Evolutionary conservation across 1,284 basidiomycete species (phyloP), one percentile per base, ranked within the genome.

Genomic region (Fomitopsis betulina): DNA sequence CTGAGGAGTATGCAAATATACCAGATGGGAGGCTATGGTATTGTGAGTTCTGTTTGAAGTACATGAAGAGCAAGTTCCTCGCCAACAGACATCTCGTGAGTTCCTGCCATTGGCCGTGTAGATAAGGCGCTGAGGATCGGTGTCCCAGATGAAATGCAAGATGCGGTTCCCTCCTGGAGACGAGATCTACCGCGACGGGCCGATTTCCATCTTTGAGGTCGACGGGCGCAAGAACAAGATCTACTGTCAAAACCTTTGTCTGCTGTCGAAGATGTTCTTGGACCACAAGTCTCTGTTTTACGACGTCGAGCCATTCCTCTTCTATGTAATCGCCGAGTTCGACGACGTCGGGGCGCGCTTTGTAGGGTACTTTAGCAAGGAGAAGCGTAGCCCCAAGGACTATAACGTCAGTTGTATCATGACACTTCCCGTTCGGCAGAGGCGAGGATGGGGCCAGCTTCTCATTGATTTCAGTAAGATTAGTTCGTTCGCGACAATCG

Each of bases 281-380:
- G 96, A 99, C 71, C 96, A 98, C 79, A 99, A 99, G 76, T 98
- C 96, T 21, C 85, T 99, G 45, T 99, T 99, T 76, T 99, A 99
- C 76, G 97, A 99, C 73, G 97, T 99, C 60, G 97, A 99, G 73
- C 97, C 97, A 0, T 99, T 99, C 76, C 77, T 99, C 33, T 99
- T 99, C 76, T 99, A 99, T 74, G 93, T 99, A 67, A 94, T 98
- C 78, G 93, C 96, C 2, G 93, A 98, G 72, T 82, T 85, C 58
- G 93, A 98, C 75, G 92, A 94, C 52, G 75, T 83, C 43, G 97
- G 96, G 6, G 91, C 94, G 27, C 90, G 93, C 52, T 99, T 99
- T 70, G 92, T 99, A 51, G 97, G 97, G 12, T 99, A 99, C 74
- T 99, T 98, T 72, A 95, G 92, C 74, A 99, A 99, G 74, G 97